These are phyloP conservation scores for Pelagomonas calceolata DNA, from an alignment of 108 stramenopile species.

Conservation along the genomic window DNA sequence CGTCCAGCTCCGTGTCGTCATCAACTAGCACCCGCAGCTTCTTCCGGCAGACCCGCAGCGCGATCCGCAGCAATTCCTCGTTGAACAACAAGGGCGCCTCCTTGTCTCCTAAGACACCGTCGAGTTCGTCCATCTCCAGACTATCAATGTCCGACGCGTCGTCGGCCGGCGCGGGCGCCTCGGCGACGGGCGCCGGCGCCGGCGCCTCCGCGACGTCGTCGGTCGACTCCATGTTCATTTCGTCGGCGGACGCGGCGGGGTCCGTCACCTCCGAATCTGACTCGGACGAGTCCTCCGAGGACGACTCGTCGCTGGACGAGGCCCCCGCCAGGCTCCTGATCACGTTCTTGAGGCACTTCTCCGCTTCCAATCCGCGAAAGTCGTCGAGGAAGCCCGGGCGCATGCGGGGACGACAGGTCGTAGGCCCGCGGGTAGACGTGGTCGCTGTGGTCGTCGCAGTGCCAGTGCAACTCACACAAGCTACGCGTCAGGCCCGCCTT, in stretches of 20 bases:
- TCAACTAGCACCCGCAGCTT: not conserved
- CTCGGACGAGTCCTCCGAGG: no score
- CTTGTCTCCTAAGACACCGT: not conserved
- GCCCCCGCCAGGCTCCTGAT: conserved; percentile 1
- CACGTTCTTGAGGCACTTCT: conserved; percentile 31
- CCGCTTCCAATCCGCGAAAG: conserved; percentile 27
- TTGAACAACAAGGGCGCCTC: conserved; percentile 15
- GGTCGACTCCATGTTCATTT: no score
- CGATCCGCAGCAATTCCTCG: conserved; percentile 13
- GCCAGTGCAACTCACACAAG: conserved; percentile 32
- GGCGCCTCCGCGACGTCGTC: not conserved
- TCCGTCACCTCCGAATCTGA: no score
- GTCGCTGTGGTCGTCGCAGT: conserved; percentile 19
- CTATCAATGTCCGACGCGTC: no score
- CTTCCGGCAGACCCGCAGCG: conserved; percentile 19
- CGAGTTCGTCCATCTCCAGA: no score
- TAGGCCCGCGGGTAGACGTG: conserved; percentile 41
- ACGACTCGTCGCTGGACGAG: no score
- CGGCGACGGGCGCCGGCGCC: not conserved
- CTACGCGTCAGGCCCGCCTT: conserved; percentile 38
- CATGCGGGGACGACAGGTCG: conserved; percentile 35
- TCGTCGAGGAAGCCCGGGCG: conserved; percentile 35
- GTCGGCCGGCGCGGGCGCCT: not conserved
- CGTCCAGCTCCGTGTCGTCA: no score
- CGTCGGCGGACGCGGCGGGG: not conserved